These are phyloP conservation scores for Sporothrix protearum DNA, from an alignment of 2,329 filamentous ascomycete genomes.

Conservation along the genomic window DNA sequence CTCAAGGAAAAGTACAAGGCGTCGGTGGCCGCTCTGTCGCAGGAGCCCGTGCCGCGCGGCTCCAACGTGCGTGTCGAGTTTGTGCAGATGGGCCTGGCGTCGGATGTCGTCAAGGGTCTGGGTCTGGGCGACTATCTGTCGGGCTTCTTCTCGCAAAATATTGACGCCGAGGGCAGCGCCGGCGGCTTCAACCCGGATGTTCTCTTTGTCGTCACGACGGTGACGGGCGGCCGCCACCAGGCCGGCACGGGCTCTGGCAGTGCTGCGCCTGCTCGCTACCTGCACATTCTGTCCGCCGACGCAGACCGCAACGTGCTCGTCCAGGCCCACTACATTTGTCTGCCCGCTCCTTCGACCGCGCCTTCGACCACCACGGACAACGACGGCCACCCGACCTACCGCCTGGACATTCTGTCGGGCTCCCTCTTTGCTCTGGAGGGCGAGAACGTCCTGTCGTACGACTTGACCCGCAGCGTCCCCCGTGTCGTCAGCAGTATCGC, in stretches of 20 bases:
- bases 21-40: slow-evolving; percentile 42
- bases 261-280: slow-evolving; percentile 30
- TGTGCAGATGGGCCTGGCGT: slow-evolving; percentile 44
- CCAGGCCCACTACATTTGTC: slow-evolving; percentile 29
- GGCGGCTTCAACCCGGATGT: slow-evolving; percentile 50
- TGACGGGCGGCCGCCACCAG: slow-evolving; percentile 32
- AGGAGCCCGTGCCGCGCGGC: slow-evolving; percentile 39
- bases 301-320: slow-evolving; percentile 28
- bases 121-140: slow-evolving; percentile 55
- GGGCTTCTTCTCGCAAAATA: slow-evolving; percentile 48
- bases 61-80: slow-evolving; percentile 47
- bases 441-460: slow-evolving; percentile 57
- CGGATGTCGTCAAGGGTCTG: slow-evolving; percentile 52
- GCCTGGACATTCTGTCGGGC: slow-evolving; percentile 61
- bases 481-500: slow-evolving; percentile 55
- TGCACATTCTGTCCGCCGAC: slow-evolving; percentile 37
- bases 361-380: slow-evolving; percentile 5
- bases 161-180: slow-evolving; percentile 36
- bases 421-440: slow-evolving; percentile 58
- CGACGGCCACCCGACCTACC: slow-evolving; percentile 39
- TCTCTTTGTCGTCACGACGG: slow-evolving; percentile 50
- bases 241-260: too few species aligned
- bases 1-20: slow-evolving; percentile 48
- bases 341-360: slow-evolving; percentile 22
- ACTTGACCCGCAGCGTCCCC: slow-evolving; percentile 60